phyloP scores from a whole-genome alignment of 768 basidiomycete genomes.

The Omphalotus guepiniiformis region DNA sequence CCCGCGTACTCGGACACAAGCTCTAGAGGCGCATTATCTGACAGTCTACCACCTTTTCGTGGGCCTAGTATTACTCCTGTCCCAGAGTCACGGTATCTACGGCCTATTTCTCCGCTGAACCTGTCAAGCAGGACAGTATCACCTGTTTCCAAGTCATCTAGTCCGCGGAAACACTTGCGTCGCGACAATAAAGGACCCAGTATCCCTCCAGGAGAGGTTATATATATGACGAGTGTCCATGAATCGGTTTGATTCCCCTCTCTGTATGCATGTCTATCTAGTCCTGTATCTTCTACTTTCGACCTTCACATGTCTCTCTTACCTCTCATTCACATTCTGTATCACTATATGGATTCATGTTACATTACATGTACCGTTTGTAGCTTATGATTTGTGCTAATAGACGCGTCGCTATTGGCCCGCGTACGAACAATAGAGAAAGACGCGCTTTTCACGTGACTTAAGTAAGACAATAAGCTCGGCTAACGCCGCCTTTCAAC shows the following conservation, averaged over 20 bases:
- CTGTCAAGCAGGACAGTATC: neutral
- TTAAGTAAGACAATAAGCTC: neutral
- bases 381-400: neutral
- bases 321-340: neutral
- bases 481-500: neutral
- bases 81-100: constrained; percentile 5
- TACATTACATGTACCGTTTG: neutral
- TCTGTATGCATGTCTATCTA: neutral
- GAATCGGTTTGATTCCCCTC: constrained; percentile 32
- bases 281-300: neutral
- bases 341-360: neutral
- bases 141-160: constrained; percentile 2
- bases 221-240: constrained; percentile 42
- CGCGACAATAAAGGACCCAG: constrained; percentile 17
- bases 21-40: too few species aligned
- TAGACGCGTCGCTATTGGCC: too few species aligned
- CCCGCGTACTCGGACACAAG: constrained; percentile 16
- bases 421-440: neutral
- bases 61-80: constrained; percentile 25
- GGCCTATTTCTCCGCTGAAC: constrained; percentile 7
- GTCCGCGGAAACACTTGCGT: constrained; percentile 23
- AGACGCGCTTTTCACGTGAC: neutral
- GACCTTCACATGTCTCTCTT: neutral
- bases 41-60: constrained; percentile 3
- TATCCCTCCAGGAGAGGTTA: constrained; percentile 24